Evolutionary conservation across 331 rosid species (phyloP).

Genomic region (Acacia pycnantha): DNA sequence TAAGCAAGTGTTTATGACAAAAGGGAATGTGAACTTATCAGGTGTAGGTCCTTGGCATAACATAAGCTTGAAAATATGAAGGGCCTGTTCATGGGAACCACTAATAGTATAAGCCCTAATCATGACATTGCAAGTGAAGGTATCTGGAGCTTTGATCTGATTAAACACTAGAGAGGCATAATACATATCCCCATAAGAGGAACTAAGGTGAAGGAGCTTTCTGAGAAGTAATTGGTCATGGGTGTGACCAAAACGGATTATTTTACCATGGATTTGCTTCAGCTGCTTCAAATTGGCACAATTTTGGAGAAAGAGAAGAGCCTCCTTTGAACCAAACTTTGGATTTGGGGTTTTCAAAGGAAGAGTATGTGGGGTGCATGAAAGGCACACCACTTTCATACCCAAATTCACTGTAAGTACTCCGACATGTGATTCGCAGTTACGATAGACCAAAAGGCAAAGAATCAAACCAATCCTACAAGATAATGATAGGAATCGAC

Average conservation of each 20-base stretch:
- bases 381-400: conserved; percentile 48
- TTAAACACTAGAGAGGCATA: conserved; percentile 51
- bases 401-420: conserved; percentile 18
- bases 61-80: conserved; percentile 51
- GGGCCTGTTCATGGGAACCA: conserved; percentile 45
- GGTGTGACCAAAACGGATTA: conserved; percentile 49
- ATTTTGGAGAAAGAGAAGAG: conserved; percentile 45
- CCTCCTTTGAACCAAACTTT: conserved; percentile 46
- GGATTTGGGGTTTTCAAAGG: conserved; percentile 11
- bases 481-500: not conserved
- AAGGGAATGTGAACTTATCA: conserved; percentile 70
- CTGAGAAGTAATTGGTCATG: conserved; percentile 54
- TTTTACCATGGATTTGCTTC: conserved; percentile 56
- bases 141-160: conserved; percentile 45
- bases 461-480: not conserved
- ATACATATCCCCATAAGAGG: conserved; percentile 44
- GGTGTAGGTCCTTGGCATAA: conserved; percentile 39
- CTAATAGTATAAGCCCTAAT: conserved; percentile 42
- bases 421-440: not conserved
- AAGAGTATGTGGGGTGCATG: conserved; percentile 34
- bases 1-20: conserved; percentile 52
- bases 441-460: not conserved
- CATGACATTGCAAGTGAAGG: conserved; percentile 73
- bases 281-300: conserved; percentile 55
- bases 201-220: conserved; percentile 51